Conservation (phyloP, 805 yeast genomes). For the Suhomyces tanzawaensis region DNA sequence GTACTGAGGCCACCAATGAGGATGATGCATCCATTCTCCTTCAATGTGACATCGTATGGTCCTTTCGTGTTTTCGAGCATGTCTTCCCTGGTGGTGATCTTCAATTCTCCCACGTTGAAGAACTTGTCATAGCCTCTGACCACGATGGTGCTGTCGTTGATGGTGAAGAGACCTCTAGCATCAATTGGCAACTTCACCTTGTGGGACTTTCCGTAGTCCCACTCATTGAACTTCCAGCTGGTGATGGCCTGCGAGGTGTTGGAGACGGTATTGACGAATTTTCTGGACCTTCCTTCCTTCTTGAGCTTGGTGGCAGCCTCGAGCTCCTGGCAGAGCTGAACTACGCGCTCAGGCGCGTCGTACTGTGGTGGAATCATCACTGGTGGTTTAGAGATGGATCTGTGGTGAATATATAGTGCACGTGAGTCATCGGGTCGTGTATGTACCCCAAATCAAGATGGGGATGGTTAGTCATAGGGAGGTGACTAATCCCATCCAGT, state of each 20-base stretch:
- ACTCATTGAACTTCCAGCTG: constrained; percentile 84
- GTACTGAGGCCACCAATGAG: constrained; percentile 73
- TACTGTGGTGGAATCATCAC: background rate
- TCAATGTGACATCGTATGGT: constrained; percentile 77
- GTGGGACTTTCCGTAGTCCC: constrained; percentile 65
- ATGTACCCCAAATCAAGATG: background rate
- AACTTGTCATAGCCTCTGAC: constrained; percentile 94
- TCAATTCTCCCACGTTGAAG: constrained; percentile 73
- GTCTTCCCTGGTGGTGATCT: constrained; percentile 47
- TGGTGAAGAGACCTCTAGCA: constrained; percentile 81
- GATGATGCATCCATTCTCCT: constrained; percentile 93
- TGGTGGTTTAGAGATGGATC: background rate
- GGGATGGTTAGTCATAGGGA: no score
- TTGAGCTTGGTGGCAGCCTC: constrained; percentile 15
- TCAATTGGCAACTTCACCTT: constrained; percentile 59
- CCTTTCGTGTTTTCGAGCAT: constrained; percentile 54
- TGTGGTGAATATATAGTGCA: background rate
- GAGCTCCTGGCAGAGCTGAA: constrained; percentile 18
- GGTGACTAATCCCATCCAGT: no score
- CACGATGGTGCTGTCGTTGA: constrained; percentile 47
- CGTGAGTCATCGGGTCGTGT: background rate
- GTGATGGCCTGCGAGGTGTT: constrained; percentile 11
- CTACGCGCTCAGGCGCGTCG: constrained; percentile 16
- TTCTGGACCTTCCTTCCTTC: constrained; percentile 22
- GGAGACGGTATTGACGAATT: constrained; percentile 12